These are phyloP conservation scores for Penicillium freii DNA, from an alignment of 2,329 filamentous ascomycete genomes.

Conservation along the genomic window DNA sequence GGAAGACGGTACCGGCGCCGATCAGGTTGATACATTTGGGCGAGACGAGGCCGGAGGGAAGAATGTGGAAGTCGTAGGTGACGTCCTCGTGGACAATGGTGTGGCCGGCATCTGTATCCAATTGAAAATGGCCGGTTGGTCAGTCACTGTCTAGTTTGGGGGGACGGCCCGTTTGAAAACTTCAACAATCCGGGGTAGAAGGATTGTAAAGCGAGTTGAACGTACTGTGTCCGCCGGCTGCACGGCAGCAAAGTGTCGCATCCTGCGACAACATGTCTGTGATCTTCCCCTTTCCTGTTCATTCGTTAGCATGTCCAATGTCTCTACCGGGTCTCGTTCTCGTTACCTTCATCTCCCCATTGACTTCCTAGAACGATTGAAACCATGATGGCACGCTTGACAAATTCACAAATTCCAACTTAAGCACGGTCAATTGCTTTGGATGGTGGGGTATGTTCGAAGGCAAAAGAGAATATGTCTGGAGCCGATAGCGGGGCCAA, in stretches of 20 bases:
- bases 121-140: slow-evolving; percentile 6
- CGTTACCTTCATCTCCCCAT: slow-evolving; percentile 49
- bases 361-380: slow-evolving; percentile 48
- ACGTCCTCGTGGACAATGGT: slow-evolving; percentile 48
- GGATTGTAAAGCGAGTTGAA: slow-evolving; percentile 10
- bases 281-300: slow-evolving; percentile 48
- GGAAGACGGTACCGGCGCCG: slow-evolving; percentile 48
- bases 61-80: slow-evolving; percentile 51
- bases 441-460: slow-evolving; percentile 10
- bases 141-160: slow-evolving; percentile 2
- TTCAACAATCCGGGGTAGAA: background rate
- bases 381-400: slow-evolving; percentile 31
- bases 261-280: slow-evolving; percentile 48
- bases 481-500: slow-evolving; percentile 13
- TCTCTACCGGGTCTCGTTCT: background rate
- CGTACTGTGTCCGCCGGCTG: slow-evolving; percentile 49
- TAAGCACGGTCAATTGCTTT: slow-evolving; percentile 3
- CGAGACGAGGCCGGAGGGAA: slow-evolving; percentile 47
- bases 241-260: slow-evolving; percentile 46
- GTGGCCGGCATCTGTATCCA: slow-evolving; percentile 43
- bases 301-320: slow-evolving; percentile 8
- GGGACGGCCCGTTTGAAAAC: background rate
- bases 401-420: background rate
- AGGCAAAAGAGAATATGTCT: slow-evolving; percentile 5
- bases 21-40: slow-evolving; percentile 48